Conservation (phyloP, 2,329 filamentous ascomycete genomes). For the Westerdykella sp. region DNA sequence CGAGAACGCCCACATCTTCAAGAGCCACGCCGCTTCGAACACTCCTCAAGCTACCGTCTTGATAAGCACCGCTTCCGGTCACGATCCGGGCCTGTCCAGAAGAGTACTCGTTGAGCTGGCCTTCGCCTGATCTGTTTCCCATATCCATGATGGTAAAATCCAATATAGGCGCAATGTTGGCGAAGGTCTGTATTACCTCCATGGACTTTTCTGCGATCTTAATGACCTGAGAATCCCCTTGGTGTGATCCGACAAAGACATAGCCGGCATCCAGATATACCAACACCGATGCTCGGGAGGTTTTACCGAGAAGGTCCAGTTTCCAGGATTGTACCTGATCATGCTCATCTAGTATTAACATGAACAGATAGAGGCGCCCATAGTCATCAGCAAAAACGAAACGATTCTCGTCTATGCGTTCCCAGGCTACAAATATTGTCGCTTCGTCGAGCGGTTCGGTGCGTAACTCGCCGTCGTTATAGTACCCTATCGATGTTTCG, state of each 20-base stretch:
- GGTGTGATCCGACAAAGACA: conserved; percentile 85
- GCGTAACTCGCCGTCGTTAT: conserved; percentile 67
- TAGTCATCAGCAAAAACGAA: conserved; percentile 93
- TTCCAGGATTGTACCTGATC: conserved; percentile 67
- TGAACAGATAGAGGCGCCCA: conserved; percentile 76
- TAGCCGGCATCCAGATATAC: conserved; percentile 69
- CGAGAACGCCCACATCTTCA: conserved; percentile 77
- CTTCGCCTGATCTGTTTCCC: conserved; percentile 74
- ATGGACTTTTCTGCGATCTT: conserved; percentile 56
- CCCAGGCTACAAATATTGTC: conserved; percentile 89
- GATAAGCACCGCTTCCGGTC: conserved; percentile 83
- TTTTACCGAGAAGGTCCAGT: conserved; percentile 60
- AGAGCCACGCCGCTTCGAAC: conserved; percentile 90
- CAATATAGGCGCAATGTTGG: conserved; percentile 84
- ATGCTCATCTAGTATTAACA: conserved; percentile 60
- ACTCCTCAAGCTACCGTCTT: conserved; percentile 81
- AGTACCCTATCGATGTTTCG: conserved; percentile 72
- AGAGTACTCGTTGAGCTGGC: conserved; percentile 80
- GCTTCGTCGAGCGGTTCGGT: conserved; percentile 63
- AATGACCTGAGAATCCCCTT: conserved; percentile 84
- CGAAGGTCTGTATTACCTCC: conserved; percentile 65
- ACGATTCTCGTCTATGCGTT: conserved; percentile 69
- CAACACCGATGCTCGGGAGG: conserved; percentile 69
- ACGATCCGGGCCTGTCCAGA: conserved; percentile 92
- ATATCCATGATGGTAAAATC: conserved; percentile 97